Base-by-base conservation (phyloP, 2,329 filamentous ascomycete species). In the Tolypocladium guangdongense region DNA sequence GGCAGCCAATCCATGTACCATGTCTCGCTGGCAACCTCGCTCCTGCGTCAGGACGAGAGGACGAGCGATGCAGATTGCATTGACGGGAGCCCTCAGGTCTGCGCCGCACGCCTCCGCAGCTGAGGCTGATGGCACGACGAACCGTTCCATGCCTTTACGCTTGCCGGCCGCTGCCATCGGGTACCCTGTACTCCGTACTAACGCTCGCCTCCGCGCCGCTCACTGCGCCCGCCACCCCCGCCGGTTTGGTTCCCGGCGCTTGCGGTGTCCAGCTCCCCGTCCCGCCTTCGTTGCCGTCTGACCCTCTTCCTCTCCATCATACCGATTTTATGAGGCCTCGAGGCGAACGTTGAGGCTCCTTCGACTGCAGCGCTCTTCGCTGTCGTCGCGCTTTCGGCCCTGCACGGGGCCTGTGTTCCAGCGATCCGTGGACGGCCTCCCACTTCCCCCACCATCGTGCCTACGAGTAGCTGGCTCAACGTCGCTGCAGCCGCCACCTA, bases 361-460 rank as follows among this genome's bases (percentile, higher is more conserved):
- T 38, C 33, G 22, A 36, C 24, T 24, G 48, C 48, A n/a, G n/a
- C n/a, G n/a, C n/a, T 22, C 24, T 37, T 38, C 27, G 48, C 48
- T n/a, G n/a, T n/a, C 38, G 48, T 35, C 16, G 48, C 33, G 48
- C 48, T 37, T n/a, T 38, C 35, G 33, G 48, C 48, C 46, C 47
- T 49, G 47, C 47, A 24, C 20, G n/a, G 47, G 16, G 47, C 47
- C 32, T 24, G 20, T 24, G 48, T 38, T 37, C 48, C 33, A 37
- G 24, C 48, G 35, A 37, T 33, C 35, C 54, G 47, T 47, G 45
- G 51, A 51, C 54, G 54, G 54, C 54, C 54, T 55, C 54, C 54
- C 51, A 24, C 43, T 50, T 35, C 43, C 52, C n/a, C n/a, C n/a
- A n/a, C n/a, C n/a, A n/a, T n/a, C n/a, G n/a, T n/a, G n/a, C n/a